Evolutionary conservation across 331 rosid species (phyloP), one percentile per base, ranked within the genome.

Genomic region (Quercus phellos): DNA sequence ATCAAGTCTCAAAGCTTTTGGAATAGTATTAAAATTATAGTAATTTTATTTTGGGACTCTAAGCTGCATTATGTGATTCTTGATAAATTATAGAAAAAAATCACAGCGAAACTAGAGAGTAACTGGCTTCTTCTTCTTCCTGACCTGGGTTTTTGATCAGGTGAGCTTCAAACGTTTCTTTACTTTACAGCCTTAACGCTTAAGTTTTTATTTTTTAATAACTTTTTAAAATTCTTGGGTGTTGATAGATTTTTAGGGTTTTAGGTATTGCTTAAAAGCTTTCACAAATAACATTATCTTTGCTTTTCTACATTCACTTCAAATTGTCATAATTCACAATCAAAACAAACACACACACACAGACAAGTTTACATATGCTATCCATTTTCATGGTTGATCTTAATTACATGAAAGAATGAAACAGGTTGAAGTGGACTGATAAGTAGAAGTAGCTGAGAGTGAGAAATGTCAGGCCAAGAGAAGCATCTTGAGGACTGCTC

Each of bases 401-500:
- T 46, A 46, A 46, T 46, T 12, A 46, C 53, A 46, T 10, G 53
- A 46, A 46, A 46, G 14, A 46, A 46, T 46, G 14, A 46, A 46
- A 46, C 53, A 46, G 53, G 16, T 46, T 46, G 17, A 46, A 46
- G 53, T 46, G 17, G 53, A 46, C 53, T 3, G 1, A 46, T 46
- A 46, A 46, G 17, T 46, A 12, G 53, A 46, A 46, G 53, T 11
- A 46, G 53, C 53, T 12, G 53, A 24, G 35, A 53, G 67, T 16
- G 74, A 54, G 73, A 27, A 38, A 88, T 91, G 98, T 93, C 80
- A 66, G 75, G 84, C 60, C 86, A 93, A 81, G 98, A 89, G 76
- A 80, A 93, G 84, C 90, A 93, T 38, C 86, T 91, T 50, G 94
- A 88, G 79, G 96, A 93, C 18, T 91, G 98, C 80, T 89, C 98